Base-by-base conservation (phyloP, 1,284 basidiomycete species). In the Entoloma clypeatum region DNA sequence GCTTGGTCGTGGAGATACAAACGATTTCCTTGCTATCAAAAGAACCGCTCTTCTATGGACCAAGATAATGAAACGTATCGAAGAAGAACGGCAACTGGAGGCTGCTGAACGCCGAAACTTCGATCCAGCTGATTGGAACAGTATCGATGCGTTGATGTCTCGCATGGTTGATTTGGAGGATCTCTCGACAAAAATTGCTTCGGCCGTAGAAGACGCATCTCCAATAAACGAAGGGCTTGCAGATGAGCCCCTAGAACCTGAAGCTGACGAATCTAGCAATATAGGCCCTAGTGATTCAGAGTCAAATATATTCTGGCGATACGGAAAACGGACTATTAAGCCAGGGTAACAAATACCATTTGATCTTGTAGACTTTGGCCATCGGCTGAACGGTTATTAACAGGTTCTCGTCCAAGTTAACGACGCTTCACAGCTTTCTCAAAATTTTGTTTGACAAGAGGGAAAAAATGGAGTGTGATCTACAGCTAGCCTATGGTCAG, bases 331-430 rank as follows among this genome's bases (percentile, higher is more conserved):
- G 81, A 72, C 68, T 23, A 84, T 95, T 45, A 81, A 76, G 47
- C 83, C 88, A 16, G 71, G 73, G 92, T 93, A 50, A 55, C 73
- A 59, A 4, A 18, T 29, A 34, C 28, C 28, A 40, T 21, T 8
- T 29, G 27, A 13, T 18, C 3, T 40, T 37, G 3, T 17, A n/a
- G 10, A 8, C n/a, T 37, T 8, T 7, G n/a, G 3, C 43, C 39
- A 34, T 22, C 42, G 30, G 24, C 11, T 34, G 42, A 45, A 13
- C 44, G 29, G 9, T 24, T 40, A 11, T 25, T 39, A 6, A 30
- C 50, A 93, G 92, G 31, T 92, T 84, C 56, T 90, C 89, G 0
- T 57, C 69, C 13, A 65, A 74, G 33, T 64, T 94, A 5, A 48
- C 54, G 16, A 41, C 53, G 0, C 61, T 90, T 9, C 86, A 94